phyloP scores from a whole-genome alignment of 805 yeast genomes.

The Hanseniaspora nectarophila region DNA sequence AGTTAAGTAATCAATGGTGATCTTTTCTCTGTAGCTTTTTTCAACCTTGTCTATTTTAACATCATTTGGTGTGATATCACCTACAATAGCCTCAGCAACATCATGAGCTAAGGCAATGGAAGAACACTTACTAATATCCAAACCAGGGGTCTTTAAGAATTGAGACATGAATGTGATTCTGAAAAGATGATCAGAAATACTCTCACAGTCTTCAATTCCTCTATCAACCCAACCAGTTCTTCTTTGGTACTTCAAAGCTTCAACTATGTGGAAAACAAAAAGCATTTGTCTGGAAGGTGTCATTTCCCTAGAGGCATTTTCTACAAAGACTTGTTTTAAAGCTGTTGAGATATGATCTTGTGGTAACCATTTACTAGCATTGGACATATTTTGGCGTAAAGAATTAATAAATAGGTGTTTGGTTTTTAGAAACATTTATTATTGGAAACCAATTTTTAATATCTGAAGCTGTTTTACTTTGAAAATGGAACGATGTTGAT shows the following conservation, averaged over 20 bases:
- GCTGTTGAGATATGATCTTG: conserved; percentile 33
- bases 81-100: conserved; percentile 86
- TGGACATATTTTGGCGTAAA: conserved; percentile 1
- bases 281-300: conserved; percentile 37
- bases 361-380: conserved; percentile 34
- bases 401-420: background rate
- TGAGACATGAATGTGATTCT: conserved; percentile 77
- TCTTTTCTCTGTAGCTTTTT: conserved; percentile 70
- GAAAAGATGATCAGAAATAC: conserved; percentile 91
- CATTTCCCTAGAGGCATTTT: conserved; percentile 21
- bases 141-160: conserved; percentile 42
- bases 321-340: conserved; percentile 20
- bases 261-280: conserved; percentile 52
- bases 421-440: background rate
- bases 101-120: conserved; percentile 86
- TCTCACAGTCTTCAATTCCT: conserved; percentile 35
- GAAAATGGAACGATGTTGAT: background rate
- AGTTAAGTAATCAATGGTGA: conserved; percentile 55
- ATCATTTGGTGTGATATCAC: conserved; percentile 84
- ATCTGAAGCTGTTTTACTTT: too few relatives aligned
- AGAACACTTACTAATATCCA: conserved; percentile 58
- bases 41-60: conserved; percentile 53
- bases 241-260: conserved; percentile 60
- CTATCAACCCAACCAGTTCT: conserved; percentile 93
- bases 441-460: background rate